Percentiles rank a stretch among this genome's conserved stretches.
Conservation (phyloP, 495 filamentous ascomycete genomes). For the Penicillium psychrofluorescens region DNA sequence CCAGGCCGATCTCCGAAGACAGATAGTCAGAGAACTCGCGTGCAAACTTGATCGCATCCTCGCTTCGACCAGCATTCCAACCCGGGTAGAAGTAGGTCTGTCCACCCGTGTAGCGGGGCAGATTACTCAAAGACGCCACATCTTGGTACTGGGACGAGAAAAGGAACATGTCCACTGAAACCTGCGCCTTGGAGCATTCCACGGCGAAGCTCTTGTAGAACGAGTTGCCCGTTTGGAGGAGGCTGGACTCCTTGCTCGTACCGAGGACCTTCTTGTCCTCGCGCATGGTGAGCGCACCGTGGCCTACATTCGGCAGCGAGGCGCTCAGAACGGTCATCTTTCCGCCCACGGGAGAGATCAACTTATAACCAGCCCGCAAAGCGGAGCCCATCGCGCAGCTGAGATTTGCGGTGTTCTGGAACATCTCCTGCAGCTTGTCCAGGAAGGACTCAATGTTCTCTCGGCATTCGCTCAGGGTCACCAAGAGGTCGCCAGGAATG, state of each 20-base stretch:
- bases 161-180: conserved; percentile 98
- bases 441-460: conserved; percentile 88
- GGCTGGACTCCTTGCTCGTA: conserved; percentile 79
- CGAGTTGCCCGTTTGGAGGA: conserved; percentile 85
- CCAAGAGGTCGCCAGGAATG: conserved; percentile 85
- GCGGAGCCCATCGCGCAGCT: conserved; percentile 90
- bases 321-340: conserved; percentile 90
- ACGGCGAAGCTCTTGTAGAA: conserved; percentile 99
- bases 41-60: conserved; percentile 97
- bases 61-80: conserved; percentile 86
- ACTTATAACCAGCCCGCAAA: conserved; percentile 84
- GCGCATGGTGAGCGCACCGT: conserved; percentile 84
- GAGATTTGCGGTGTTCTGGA: conserved; percentile 82
- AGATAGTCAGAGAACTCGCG: conserved; percentile 94
- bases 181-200: conserved; percentile 96
- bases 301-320: conserved; percentile 82
- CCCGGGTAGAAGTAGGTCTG: conserved; percentile 99
- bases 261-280: conserved; percentile 96
- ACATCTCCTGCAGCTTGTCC: conserved; percentile 89
- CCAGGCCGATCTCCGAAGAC: conserved; percentile 89
- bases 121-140: conserved; percentile 88
- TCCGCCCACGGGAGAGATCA: conserved; percentile 87
- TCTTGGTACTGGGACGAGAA: conserved; percentile 97
- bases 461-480: conserved; percentile 82
- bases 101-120: conserved; percentile 92